Percentiles rank a stretch among this genome's conserved stretches.
Evolutionary conservation across 495 filamentous ascomycete genomes (phyloP).

Genomic region (Lentithecium fluviatile): DNA sequence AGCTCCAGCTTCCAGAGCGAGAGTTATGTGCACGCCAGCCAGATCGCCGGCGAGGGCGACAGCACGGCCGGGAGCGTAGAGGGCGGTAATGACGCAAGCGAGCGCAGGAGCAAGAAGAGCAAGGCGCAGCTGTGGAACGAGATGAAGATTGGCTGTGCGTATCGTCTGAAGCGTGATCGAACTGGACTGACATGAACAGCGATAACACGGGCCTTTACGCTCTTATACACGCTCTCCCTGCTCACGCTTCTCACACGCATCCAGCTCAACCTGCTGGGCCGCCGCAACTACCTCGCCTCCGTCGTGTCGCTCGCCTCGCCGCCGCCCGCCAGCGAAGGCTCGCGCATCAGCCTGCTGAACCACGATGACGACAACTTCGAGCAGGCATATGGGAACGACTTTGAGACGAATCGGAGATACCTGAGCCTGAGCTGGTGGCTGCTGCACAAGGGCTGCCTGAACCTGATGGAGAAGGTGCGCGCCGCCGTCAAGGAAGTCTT

Average conservation of each 20-base stretch:
- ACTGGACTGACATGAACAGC: conserved; percentile 51
- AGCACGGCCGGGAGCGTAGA: conserved; percentile 44
- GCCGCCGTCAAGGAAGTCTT: conserved; percentile 81
- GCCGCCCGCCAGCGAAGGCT: conserved; percentile 46
- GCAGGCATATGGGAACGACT: conserved; percentile 82
- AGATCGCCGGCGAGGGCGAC: conserved; percentile 52
- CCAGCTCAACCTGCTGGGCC: conserved; percentile 94
- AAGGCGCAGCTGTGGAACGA: conserved; percentile 97
- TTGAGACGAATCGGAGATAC: conserved; percentile 90
- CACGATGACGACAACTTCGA: conserved; percentile 78
- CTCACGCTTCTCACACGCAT: conserved; percentile 90
- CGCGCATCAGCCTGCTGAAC: conserved; percentile 82
- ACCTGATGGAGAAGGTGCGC: conserved; percentile 75
- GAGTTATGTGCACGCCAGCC: conserved; percentile 75
- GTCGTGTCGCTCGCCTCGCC: conserved; percentile 83
- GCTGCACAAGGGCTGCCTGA: conserved; percentile 83
- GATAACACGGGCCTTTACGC: conserved; percentile 83
- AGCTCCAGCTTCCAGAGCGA: conserved; percentile 77
- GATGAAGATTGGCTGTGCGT: conserved; percentile 88
- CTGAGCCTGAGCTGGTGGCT: conserved; percentile 98
- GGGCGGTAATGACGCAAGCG: conserved; percentile 23
- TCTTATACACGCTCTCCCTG: conserved; percentile 86
- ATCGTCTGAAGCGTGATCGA: too few species aligned
- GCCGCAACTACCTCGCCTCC: conserved; percentile 89
- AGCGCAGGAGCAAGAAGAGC: conserved; percentile 60